A percentile compares a stretch with the other conserved stretches of the same genome.
phyloP scores from a whole-genome alignment of 306 rosid genomes.

The Prunus fruticosa region DNA sequence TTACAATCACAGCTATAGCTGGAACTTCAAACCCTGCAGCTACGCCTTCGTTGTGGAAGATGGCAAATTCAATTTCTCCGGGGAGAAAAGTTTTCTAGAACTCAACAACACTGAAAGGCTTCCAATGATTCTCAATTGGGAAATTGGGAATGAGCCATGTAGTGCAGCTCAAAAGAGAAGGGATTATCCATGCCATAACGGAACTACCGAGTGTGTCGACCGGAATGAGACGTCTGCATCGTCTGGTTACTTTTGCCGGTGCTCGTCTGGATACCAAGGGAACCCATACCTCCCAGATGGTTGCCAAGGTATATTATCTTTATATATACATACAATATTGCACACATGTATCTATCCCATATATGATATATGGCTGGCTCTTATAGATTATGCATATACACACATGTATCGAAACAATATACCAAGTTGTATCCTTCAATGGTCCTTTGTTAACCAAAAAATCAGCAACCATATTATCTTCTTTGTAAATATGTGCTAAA shows the following conservation, averaged over 20 bases:
- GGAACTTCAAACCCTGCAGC: slow-evolving; percentile 16
- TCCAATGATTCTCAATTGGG: slow-evolving; percentile 22
- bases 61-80: background rate
- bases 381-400: no score
- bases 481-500: no score
- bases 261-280: slow-evolving; percentile 7
- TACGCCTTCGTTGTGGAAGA: slow-evolving; percentile 17
- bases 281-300: slow-evolving; percentile 24
- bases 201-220: background rate
- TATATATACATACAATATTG: background rate
- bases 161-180: background rate
- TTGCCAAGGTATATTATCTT: slow-evolving; percentile 12
- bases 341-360: no score
- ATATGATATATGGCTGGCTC: no score
- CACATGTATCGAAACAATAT: no score
- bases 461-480: no score
- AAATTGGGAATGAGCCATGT: slow-evolving; percentile 10
- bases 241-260: slow-evolving; percentile 17
- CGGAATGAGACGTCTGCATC: background rate
- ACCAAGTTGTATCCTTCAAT: no score
- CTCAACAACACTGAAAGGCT: no score
- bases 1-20: background rate
- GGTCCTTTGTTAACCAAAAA: no score
- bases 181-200: background rate
- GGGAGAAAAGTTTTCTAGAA: background rate